Conservation (phyloP, 1,139 yeast genomes). For the Debaryomycetaceae sp. region DNA sequence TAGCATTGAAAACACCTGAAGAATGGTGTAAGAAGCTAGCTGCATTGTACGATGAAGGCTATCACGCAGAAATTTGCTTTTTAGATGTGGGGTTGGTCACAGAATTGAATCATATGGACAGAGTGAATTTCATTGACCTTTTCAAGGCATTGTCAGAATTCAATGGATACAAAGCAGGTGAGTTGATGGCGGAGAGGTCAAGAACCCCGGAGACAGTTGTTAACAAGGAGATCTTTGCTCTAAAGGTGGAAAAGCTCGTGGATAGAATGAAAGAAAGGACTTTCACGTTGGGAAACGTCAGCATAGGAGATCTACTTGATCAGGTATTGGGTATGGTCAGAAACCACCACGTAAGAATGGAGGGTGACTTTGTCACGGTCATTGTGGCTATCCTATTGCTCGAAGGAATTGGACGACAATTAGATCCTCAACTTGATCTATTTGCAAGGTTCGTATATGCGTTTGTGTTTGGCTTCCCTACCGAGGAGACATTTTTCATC, state of each 20-base stretch:
- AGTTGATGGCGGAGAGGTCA: slow-evolving; percentile 90
- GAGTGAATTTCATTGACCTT: slow-evolving; percentile 82
- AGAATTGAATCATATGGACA: slow-evolving; percentile 70
- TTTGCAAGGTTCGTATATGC: slow-evolving; percentile 91
- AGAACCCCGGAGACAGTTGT: slow-evolving; percentile 91
- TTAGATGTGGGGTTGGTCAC: slow-evolving; percentile 93
- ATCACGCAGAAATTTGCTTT: slow-evolving; percentile 83
- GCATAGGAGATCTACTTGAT: slow-evolving; percentile 87
- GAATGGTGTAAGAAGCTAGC: slow-evolving; percentile 53
- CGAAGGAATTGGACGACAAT: slow-evolving; percentile 93
- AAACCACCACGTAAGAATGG: slow-evolving; percentile 94
- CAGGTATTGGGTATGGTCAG: slow-evolving; percentile 89
- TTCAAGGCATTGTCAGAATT: slow-evolving; percentile 87
- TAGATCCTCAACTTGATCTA: slow-evolving; percentile 88
- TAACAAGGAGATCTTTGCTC: slow-evolving; percentile 78
- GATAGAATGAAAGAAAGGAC: slow-evolving; percentile 80
- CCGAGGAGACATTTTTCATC: slow-evolving; percentile 23
- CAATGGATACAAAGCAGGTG: slow-evolving; percentile 94
- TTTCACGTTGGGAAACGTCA: slow-evolving; percentile 86
- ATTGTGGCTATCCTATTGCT: slow-evolving; percentile 83
- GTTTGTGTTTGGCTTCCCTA: slow-evolving; percentile 55
- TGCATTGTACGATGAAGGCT: slow-evolving; percentile 55
- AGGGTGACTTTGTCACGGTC: slow-evolving; percentile 92
- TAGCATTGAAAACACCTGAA: slow-evolving; percentile 31
- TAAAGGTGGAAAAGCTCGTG: slow-evolving; percentile 82